Conservation (phyloP, 169 alveolate species). For the Blepharisma undulans region DNA sequence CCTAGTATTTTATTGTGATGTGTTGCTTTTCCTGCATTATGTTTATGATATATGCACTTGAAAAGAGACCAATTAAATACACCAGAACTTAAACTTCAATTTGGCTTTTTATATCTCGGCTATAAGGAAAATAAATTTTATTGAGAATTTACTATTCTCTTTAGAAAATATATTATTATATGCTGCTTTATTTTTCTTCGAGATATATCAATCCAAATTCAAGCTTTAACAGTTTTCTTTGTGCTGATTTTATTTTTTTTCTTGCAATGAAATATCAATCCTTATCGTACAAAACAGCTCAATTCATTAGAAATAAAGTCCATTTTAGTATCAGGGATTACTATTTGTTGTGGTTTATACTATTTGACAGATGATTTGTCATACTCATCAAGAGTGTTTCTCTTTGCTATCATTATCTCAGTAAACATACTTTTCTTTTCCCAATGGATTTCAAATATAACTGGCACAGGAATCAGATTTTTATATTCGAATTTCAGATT, state of each 20-base stretch:
- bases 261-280: constrained; percentile 30
- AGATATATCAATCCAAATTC: constrained; percentile 13
- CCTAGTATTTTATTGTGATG: constrained; percentile 40
- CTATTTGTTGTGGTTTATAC: constrained; percentile 57
- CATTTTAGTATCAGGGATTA: constrained; percentile 31
- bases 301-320: constrained; percentile 47
- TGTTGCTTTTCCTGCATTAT: constrained; percentile 24
- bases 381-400: background rate
- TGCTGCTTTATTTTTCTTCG: constrained; percentile 38
- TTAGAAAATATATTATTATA: constrained; percentile 46
- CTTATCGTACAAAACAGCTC: constrained; percentile 39
- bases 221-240: constrained; percentile 46
- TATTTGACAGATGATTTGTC: constrained; percentile 36
- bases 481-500: background rate
- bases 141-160: constrained; percentile 55
- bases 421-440: background rate
- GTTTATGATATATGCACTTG: background rate
- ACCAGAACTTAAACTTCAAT: constrained; percentile 14
- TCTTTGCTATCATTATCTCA: background rate
- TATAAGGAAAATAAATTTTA: constrained; percentile 39
- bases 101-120: constrained; percentile 58
- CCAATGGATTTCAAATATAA: constrained; percentile 13
- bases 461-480: background rate
- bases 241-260: constrained; percentile 36
- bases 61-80: constrained; percentile 38